A percentile compares a stretch with the other conserved stretches of the same genome.
Evolutionary conservation across 2,329 filamentous ascomycete species (phyloP).

Genomic region (Stagonosporopsis vannaccii): DNA sequence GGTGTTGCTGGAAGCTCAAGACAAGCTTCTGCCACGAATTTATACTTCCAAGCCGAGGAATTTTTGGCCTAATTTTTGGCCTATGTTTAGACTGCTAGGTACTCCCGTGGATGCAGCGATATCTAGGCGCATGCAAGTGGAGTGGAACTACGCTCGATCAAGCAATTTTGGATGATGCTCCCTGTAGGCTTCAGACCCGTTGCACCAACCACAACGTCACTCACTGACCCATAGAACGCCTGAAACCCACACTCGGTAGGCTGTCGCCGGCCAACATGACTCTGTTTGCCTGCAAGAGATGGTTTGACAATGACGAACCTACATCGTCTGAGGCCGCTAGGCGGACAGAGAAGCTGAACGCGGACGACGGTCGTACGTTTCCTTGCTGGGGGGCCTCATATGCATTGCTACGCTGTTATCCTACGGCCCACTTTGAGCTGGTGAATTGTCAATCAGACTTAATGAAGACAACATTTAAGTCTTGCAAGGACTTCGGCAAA

Average conservation of each 20-base stretch:
- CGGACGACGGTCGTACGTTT: neutral
- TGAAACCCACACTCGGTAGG: neutral
- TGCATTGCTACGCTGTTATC: neutral
- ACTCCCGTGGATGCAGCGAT: neutral
- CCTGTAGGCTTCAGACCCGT: neutral
- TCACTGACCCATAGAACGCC: neutral
- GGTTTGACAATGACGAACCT: neutral
- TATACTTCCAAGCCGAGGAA: neutral
- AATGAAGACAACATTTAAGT: too few species aligned
- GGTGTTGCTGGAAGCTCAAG: neutral
- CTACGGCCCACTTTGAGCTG: too few species aligned
- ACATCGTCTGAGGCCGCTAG: neutral
- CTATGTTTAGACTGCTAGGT: constrained; percentile 1
- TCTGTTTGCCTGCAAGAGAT: neutral
- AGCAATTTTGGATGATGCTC: neutral
- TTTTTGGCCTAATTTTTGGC: neutral
- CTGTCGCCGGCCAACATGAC: neutral
- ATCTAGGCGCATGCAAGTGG: neutral
- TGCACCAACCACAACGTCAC: neutral
- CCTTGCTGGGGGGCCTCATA: neutral
- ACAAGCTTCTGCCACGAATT: neutral
- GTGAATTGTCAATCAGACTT: too few species aligned
- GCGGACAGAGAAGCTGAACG: neutral
- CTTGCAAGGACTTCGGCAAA: too few species aligned
- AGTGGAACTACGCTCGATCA: neutral